A percentile compares a stretch with the other conserved stretches of the same genome.
Conservation (phyloP, 805 yeast species). For the Torulaspora maleeae region DNA sequence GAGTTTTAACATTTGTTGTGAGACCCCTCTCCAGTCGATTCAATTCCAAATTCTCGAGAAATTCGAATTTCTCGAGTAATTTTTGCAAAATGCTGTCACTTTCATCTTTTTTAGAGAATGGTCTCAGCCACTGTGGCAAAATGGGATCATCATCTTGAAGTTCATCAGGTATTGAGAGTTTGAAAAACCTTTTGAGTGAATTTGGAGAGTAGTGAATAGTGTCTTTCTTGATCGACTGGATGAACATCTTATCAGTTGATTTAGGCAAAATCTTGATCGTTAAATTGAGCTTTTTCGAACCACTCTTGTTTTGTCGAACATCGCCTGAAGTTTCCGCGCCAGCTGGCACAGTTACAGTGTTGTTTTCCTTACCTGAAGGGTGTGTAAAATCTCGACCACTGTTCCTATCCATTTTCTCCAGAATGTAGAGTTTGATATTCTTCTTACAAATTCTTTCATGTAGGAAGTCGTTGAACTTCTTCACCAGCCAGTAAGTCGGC, state of each 20-base stretch:
- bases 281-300: constrained; percentile 15
- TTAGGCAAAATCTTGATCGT: constrained; percentile 22
- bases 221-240: constrained; percentile 34
- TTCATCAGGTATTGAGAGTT: constrained; percentile 27
- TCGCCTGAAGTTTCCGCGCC: not conserved
- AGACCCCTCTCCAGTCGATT: constrained; percentile 30
- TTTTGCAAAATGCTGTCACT: constrained; percentile 25
- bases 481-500: constrained; percentile 25
- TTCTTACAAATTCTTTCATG: constrained; percentile 10
- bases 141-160: constrained; percentile 15
- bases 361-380: not conserved
- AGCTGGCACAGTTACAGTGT: not conserved
- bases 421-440: constrained; percentile 6
- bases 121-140: constrained; percentile 35
- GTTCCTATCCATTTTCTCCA: constrained; percentile 11
- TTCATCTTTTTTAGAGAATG: constrained; percentile 15
- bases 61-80: constrained; percentile 34
- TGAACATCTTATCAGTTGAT: constrained; percentile 22
- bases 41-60: constrained; percentile 35
- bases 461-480: constrained; percentile 20
- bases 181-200: constrained; percentile 30
- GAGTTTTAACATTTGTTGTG: constrained; percentile 4
- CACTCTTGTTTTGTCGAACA: not conserved
- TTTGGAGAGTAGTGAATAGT: constrained; percentile 33
- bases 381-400: not conserved